A percentile compares a stretch with the other conserved stretches of the same genome.
Conservation (phyloP, 176 grass and related monocot species). For the Phoenix dactylifera region DNA sequence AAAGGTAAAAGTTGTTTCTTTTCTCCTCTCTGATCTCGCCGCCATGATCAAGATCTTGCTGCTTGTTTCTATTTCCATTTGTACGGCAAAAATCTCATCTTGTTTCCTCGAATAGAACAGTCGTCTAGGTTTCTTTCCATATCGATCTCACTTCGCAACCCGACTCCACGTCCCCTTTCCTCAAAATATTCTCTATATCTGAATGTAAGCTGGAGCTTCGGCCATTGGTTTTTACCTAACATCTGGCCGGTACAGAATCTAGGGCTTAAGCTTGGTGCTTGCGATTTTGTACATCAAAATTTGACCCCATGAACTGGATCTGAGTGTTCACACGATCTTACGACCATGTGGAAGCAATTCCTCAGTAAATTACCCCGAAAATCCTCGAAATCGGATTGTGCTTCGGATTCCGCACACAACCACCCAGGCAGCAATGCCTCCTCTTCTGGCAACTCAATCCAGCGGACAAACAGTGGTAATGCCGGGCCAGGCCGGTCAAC, state of each 20-base stretch:
- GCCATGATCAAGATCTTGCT: neutral
- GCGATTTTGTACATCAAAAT: neutral
- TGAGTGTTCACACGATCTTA: neutral
- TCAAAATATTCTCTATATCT: no score
- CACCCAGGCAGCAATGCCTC: constrained; percentile 2
- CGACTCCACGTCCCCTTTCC: no score
- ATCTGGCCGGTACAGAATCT: neutral
- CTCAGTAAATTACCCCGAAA: constrained; percentile 92
- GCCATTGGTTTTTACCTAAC: neutral
- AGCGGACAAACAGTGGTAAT: constrained; percentile 57
- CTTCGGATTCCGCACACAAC: constrained; percentile 26
- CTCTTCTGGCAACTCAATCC: constrained; percentile 29
- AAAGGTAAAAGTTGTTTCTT: constrained; percentile 2
- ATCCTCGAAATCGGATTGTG: constrained; percentile 33
- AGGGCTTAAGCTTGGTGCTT: neutral
- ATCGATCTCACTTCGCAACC: no score
- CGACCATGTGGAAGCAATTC: constrained; percentile 83
- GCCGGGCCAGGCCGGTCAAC: constrained; percentile 29
- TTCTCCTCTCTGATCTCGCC: neutral
- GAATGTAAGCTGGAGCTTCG: no score
- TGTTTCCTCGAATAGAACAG: no score
- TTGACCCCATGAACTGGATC: constrained; percentile 2
- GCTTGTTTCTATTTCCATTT: neutral
- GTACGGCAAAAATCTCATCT: no score
- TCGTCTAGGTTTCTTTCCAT: no score